Base-by-base conservation (phyloP, 2,329 filamentous ascomycete species). In the Pseudopyricularia javanii region DNA sequence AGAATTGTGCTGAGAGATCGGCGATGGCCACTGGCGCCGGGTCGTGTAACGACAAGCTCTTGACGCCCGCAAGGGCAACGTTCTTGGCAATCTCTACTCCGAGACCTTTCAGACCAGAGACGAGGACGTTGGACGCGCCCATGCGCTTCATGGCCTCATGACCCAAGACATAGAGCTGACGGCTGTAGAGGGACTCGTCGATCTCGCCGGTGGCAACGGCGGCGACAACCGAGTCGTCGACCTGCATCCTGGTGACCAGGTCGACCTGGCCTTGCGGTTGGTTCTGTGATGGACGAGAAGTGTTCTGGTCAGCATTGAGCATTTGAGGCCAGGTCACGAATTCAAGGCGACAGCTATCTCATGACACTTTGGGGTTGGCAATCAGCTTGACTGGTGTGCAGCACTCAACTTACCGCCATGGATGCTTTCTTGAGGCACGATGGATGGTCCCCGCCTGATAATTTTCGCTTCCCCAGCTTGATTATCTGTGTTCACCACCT, bases 41-140 rank as follows among this genome's bases (percentile, higher is more conserved):
- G 66, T 98, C 93, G 74, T 90, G 88, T 53, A 98, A 79, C 2
- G 91, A 93, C 60, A 98, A 74, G 64, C 91, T 96, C 78, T 98
- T 98, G 71, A 98, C 93, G 67, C 93, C 93, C 61, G 93, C 93
- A 61, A 98, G 84, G 55, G 93, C 93, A 64, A 98, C 89, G 64
- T 98, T 98, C 79, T 98, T 98, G 64, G 93, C 91, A 62, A 98
- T 93, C 72, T 98, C 93, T 53, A 96, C 91, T 74, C 93, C 93
- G 40, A 98, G 80, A 51, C 93, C 93, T 68, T 93, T 91, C 60
- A 97, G 75, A 58, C 93, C 93, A 57, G 91, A 86, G 54, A 98
- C 78, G 52, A 98, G 86, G 55, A 98, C 81, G 65, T 97, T 94
- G 53, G 93, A 97, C 56, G 90, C 88, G 64, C 91, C 82, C 93